Base-by-base conservation (phyloP, 1,139 yeast species). In the Scheffersomyces titani region DNA sequence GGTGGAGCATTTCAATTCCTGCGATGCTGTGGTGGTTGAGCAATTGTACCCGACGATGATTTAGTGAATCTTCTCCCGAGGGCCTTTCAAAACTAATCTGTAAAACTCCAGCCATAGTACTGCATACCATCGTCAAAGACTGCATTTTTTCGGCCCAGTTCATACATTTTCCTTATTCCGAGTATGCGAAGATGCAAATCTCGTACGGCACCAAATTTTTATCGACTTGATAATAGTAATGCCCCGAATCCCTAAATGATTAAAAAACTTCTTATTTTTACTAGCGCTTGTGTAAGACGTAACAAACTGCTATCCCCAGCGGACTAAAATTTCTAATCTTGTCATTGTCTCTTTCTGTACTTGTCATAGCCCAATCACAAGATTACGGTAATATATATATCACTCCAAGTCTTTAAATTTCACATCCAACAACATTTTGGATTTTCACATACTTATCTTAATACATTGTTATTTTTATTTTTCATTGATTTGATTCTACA, bases 181-280 rank as follows among this genome's bases (percentile, higher is more conserved):
- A 30, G 40, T 30, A 30, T 11, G 40, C 13, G 40, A 30, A 30
- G 40, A 16, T 30, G 40, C 40, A 46, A 46, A 46, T 16, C 22
- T 20, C 49, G 49, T 46, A 46, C 49, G 49, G 49, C 49, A 46
- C 49, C 49, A 46, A 19, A 46, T 46, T 46, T 20, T 19, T 16
- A 19, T 46, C 22, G 5, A 13, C 22, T 46, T 46, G 49, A 46
- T 46, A 46, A 46, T 19, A 46, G 24, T 16, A 22, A 46, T 46
- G 19, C 22, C 49, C 49, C 49, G 22, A 20, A 46, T 46, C 49
- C 49, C 49, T 46, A 46, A 46, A 7, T 46, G 49, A 46, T 19
- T 46, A 46, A 46, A 46, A 46, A 30, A 9, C 40, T 16, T 30
- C 16, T 11, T 30, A 30, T 30, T 30, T 30, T 30, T 30, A 7